Percentiles rank a stretch among this genome's conserved stretches.
phyloP scores from a whole-genome alignment of 1,284 basidiomycete species.

The Heterobasidion occidentale region DNA sequence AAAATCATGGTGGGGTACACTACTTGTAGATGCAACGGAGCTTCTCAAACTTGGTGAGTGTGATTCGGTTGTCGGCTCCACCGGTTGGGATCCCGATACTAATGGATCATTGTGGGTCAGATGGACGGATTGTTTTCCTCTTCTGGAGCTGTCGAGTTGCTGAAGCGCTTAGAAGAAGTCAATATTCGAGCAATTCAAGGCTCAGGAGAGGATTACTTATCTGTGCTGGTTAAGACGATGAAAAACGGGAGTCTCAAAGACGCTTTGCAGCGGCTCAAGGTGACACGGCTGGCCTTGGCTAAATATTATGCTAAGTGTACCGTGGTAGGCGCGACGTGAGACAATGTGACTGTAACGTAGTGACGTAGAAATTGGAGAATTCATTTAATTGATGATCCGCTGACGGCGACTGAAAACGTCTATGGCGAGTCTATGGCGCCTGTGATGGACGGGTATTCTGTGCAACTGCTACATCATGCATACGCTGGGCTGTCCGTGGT shows the following conservation, averaged over 20 bases:
- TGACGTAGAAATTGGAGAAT: neutral
- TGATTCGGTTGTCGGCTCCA: neutral
- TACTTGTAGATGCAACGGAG: slow-evolving; percentile 57
- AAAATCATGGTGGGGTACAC: slow-evolving; percentile 70
- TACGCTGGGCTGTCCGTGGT: neutral
- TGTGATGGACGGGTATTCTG: neutral
- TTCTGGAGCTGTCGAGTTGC: slow-evolving; percentile 44
- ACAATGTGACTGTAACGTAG: neutral
- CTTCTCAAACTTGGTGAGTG: slow-evolving; percentile 52
- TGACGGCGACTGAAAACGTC: neutral
- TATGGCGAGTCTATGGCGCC: no score
- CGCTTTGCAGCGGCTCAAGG: slow-evolving; percentile 50
- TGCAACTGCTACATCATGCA: neutral
- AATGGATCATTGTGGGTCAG: slow-evolving; percentile 22
- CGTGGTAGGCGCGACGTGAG: slow-evolving; percentile 32
- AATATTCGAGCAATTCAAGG: slow-evolving; percentile 51
- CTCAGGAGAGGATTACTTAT: slow-evolving; percentile 57
- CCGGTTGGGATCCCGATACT: neutral
- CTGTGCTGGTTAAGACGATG: slow-evolving; percentile 41
- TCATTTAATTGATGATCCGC: slow-evolving; percentile 10
- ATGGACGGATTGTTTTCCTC: slow-evolving; percentile 46
- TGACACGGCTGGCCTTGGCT: slow-evolving; percentile 59
- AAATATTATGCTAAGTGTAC: slow-evolving; percentile 66
- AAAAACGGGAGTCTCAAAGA: slow-evolving; percentile 43
- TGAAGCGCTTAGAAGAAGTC: slow-evolving; percentile 65